phyloP scores from a whole-genome alignment of 2,329 filamentous ascomycete species.

The Xylaria sp. region DNA sequence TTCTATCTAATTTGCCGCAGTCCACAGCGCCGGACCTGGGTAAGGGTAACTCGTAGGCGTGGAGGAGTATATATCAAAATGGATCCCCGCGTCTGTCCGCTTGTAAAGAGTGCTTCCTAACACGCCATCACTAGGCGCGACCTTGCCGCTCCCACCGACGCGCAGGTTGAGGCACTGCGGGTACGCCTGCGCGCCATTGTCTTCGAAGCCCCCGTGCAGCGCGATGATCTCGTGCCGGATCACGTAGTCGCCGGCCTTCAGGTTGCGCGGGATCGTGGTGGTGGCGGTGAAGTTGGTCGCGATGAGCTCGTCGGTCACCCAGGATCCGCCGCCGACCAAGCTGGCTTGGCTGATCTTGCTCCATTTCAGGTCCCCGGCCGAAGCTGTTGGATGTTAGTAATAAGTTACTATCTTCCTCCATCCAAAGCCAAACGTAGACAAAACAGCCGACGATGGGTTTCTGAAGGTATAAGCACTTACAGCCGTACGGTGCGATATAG shows the following conservation, averaged over 20 bases:
- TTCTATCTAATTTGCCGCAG: slow-evolving; percentile 28
- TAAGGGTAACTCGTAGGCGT: slow-evolving; percentile 30
- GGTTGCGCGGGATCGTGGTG: slow-evolving; percentile 45
- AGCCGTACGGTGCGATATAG: slow-evolving; percentile 39
- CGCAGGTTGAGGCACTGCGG: slow-evolving; percentile 50
- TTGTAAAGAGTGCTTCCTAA: slow-evolving; percentile 36
- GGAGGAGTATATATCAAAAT: slow-evolving; percentile 29
- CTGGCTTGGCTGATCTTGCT: slow-evolving; percentile 60
- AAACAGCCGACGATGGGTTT: too few species aligned
- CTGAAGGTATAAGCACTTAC: slow-evolving; percentile 32
- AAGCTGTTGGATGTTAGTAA: slow-evolving; percentile 51
- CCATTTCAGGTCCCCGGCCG: slow-evolving; percentile 52
- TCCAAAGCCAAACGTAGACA: too few species aligned
- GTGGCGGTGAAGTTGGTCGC: slow-evolving; percentile 46
- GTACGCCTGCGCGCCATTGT: slow-evolving; percentile 44
- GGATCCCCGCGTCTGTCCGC: slow-evolving; percentile 32
- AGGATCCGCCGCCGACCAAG: slow-evolving; percentile 49
- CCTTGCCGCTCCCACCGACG: slow-evolving; percentile 40
- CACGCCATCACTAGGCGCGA: slow-evolving; percentile 34
- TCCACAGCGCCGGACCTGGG: slow-evolving; percentile 31
- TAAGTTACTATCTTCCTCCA: slow-evolving; percentile 59
- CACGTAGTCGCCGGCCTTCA: slow-evolving; percentile 52
- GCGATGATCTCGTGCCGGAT: slow-evolving; percentile 55
- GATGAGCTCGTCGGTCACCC: slow-evolving; percentile 56
- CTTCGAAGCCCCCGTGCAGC: slow-evolving; percentile 45